phyloP scores from a whole-genome alignment of 495 filamentous ascomycete genomes.

The Aspergillus sclerotiicarbonarius region DNA sequence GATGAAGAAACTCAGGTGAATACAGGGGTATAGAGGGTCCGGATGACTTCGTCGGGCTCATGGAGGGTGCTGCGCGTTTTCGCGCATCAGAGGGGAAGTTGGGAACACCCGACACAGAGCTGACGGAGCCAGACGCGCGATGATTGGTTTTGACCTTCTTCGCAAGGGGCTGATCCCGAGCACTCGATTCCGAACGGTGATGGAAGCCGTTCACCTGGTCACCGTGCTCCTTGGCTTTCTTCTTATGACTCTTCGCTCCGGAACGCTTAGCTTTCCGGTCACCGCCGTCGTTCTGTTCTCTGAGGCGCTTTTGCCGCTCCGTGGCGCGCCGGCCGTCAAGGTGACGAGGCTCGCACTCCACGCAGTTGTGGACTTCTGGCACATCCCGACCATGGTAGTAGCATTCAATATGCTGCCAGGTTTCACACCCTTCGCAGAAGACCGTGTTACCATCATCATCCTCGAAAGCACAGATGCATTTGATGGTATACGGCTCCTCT shows the following conservation, averaged over 20 bases:
- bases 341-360: slow-evolving; percentile 74
- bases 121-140: slow-evolving; percentile 66
- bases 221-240: slow-evolving; percentile 56
- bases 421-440: slow-evolving; percentile 91
- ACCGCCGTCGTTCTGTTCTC: slow-evolving; percentile 60
- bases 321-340: slow-evolving; percentile 69
- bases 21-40: slow-evolving; percentile 52
- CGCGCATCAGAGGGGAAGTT: slow-evolving; percentile 40
- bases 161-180: slow-evolving; percentile 55
- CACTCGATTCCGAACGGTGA: slow-evolving; percentile 49
- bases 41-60: slow-evolving; percentile 54
- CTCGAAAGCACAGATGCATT: slow-evolving; percentile 88
- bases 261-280: slow-evolving; percentile 66
- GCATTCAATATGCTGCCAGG: slow-evolving; percentile 97
- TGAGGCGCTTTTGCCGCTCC: slow-evolving; percentile 60
- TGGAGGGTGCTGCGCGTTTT: slow-evolving; percentile 52
- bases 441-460: slow-evolving; percentile 98
- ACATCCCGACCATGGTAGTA: slow-evolving; percentile 78
- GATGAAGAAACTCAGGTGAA: slow-evolving; percentile 66
- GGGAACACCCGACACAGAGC: slow-evolving; percentile 48
- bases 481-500: slow-evolving; percentile 93
- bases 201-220: slow-evolving; percentile 41
- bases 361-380: slow-evolving; percentile 81
- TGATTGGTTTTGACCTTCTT: slow-evolving; percentile 80
- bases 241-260: slow-evolving; percentile 69